These are phyloP conservation scores for Zanthoxylum bungeanum DNA, from an alignment of 345 rosid genomes.

Conservation along the genomic window DNA sequence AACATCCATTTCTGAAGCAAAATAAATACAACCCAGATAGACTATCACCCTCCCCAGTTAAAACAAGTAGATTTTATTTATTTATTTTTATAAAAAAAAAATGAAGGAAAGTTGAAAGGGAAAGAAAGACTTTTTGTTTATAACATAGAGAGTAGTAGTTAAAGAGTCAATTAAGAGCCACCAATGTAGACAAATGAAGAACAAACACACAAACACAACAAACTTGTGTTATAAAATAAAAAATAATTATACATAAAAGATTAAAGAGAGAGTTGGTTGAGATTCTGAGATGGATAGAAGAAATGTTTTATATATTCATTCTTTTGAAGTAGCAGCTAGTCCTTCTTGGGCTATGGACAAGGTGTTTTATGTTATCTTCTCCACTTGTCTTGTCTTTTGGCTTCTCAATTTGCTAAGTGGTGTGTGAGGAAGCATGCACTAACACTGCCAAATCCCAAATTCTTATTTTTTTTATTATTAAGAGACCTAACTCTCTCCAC, in stretches of 20 bases:
- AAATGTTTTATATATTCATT: background rate
- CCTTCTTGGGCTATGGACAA: background rate
- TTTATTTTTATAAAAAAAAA: background rate
- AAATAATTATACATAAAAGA: no score
- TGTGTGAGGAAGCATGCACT: slow-evolving; percentile 28
- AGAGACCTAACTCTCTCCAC: slow-evolving; percentile 24
- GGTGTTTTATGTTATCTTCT: slow-evolving; percentile 5
- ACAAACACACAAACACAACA: slow-evolving; percentile 31
- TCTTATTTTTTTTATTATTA: background rate
- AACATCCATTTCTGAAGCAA: slow-evolving; percentile 28
- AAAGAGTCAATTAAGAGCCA: slow-evolving; percentile 9
- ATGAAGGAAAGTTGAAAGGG: background rate
- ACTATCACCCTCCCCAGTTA: slow-evolving; percentile 31
- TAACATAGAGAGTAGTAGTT: slow-evolving; percentile 16
- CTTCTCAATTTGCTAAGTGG: slow-evolving; percentile 9
- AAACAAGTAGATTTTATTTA: slow-evolving; percentile 10
- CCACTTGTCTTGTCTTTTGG: slow-evolving; percentile 6
- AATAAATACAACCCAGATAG: slow-evolving; percentile 25
- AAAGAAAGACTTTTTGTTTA: background rate
- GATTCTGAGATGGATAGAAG: background rate
- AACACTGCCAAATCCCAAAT: background rate
- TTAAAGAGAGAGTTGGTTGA: background rate
- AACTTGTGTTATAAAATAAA: no score
- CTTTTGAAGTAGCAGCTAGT: no score
- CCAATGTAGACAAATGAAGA: slow-evolving; percentile 30